Evolutionary conservation across 164 flowering plant species (phyloP).

Genomic region (Macadamia tetraphylla): DNA sequence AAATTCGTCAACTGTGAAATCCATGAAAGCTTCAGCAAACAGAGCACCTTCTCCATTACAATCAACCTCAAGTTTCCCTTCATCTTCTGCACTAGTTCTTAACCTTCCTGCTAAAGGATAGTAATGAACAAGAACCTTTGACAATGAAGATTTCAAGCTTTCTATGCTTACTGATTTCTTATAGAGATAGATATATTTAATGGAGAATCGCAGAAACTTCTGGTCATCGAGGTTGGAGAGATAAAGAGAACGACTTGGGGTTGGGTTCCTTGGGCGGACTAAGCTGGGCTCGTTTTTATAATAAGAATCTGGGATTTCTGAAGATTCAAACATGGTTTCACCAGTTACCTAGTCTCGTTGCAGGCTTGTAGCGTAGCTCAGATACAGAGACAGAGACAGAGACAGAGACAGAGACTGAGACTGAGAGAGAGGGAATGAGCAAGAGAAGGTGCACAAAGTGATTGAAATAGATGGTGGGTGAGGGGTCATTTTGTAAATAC

Average conservation of each 20-base stretch:
- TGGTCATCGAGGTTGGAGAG: slow-evolving; percentile 91
- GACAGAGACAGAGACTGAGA: slow-evolving; percentile 4
- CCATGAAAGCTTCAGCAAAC: slow-evolving; percentile 77
- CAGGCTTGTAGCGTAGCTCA: neutral
- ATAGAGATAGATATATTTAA: slow-evolving; percentile 69
- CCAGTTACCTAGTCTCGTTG: neutral
- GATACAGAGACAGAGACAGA: slow-evolving; percentile 3
- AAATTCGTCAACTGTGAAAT: slow-evolving; percentile 55
- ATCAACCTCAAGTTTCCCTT: slow-evolving; percentile 66
- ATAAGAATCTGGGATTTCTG: slow-evolving; percentile 66
- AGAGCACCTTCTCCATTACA: slow-evolving; percentile 87
- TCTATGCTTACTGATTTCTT: slow-evolving; percentile 31
- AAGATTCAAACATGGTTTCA: slow-evolving; percentile 32
- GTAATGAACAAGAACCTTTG: slow-evolving; percentile 62
- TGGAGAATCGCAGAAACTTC: slow-evolving; percentile 75
- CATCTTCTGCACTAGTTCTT: slow-evolving; percentile 27
- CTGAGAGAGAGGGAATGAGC: neutral
- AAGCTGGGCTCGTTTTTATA: slow-evolving; percentile 37
- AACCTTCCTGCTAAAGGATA: slow-evolving; percentile 93
- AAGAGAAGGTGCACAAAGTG: neutral
- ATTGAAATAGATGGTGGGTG: slow-evolving; percentile 1
- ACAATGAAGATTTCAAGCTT: slow-evolving; percentile 48
- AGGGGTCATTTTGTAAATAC: slow-evolving; percentile 15
- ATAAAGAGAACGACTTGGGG: slow-evolving; percentile 60
- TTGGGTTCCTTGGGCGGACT: slow-evolving; percentile 46